A percentile compares a stretch with the other conserved stretches of the same genome.
Evolutionary conservation across 257 asterid species (phyloP).

Genomic region (Primulina huaijiensis): DNA sequence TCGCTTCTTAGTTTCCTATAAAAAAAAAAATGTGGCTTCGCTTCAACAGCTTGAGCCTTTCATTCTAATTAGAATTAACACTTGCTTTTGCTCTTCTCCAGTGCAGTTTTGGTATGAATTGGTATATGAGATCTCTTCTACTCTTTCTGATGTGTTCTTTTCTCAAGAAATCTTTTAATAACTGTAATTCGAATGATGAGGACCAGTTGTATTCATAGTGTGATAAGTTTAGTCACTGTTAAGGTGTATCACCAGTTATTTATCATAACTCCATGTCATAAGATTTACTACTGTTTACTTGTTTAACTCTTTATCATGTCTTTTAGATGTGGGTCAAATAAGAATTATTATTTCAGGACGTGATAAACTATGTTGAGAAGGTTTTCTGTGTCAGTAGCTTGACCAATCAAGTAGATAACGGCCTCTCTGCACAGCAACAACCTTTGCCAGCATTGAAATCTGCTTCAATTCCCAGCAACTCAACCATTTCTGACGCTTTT

Average conservation of each 20-base stretch:
- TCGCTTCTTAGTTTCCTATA: too few relatives aligned
- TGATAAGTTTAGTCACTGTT: background rate
- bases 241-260: background rate
- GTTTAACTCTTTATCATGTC: background rate
- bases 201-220: background rate
- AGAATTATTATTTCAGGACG: conserved; percentile 62
- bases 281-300: conserved; percentile 4
- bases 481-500: conserved; percentile 43
- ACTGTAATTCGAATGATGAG: background rate
- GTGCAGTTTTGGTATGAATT: conserved; percentile 10
- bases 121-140: conserved; percentile 1
- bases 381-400: conserved; percentile 55
- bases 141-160: background rate
- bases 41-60: conserved; percentile 3
- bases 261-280: conserved; percentile 13
- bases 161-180: background rate
- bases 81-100: background rate
- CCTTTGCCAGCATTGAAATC: conserved; percentile 46
- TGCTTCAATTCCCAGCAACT: conserved; percentile 42
- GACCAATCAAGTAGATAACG: conserved; percentile 60
- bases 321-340: conserved; percentile 16
- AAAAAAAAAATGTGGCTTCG: too few relatives aligned
- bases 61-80: background rate
- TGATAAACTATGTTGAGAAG: conserved; percentile 83
- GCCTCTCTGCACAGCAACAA: conserved; percentile 49